A percentile compares a stretch with the other conserved stretches of the same genome.
phyloP scores from a whole-genome alignment of 2,329 filamentous ascomycete species.

The Ophioceras dolichostomum region DNA sequence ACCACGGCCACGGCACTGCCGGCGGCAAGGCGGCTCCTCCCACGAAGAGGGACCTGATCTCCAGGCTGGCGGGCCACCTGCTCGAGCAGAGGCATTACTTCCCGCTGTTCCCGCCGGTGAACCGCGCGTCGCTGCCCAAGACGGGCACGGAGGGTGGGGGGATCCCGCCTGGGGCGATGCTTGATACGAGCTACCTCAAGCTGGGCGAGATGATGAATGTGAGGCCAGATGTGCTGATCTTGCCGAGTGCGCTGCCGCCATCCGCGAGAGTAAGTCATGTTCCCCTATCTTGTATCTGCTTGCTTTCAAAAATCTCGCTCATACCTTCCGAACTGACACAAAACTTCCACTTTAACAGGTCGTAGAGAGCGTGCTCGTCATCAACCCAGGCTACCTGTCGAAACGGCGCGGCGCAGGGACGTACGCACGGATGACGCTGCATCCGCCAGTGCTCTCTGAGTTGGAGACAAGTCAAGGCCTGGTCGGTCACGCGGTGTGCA shows the following conservation, averaged over 20 bases:
- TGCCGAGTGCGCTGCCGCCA: constrained; percentile 71
- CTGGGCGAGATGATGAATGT: constrained; percentile 84
- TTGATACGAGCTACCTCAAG: constrained; percentile 78
- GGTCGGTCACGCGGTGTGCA: constrained; percentile 65
- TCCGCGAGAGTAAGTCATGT: constrained; percentile 80
- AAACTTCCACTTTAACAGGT: constrained; percentile 61
- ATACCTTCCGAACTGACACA: too few species aligned
- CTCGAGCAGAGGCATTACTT: constrained; percentile 88
- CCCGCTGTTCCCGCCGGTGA: constrained; percentile 73
- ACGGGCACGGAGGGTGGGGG: constrained; percentile 48
- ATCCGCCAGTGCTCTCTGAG: constrained; percentile 48
- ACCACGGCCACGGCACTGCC: constrained; percentile 18
- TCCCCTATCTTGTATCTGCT: too few species aligned
- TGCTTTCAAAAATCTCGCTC: too few species aligned
- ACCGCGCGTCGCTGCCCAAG: constrained; percentile 53
- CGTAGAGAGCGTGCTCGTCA: constrained; percentile 75
- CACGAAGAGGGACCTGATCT: constrained; percentile 47
- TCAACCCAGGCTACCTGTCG: constrained; percentile 82
- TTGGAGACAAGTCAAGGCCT: constrained; percentile 44
- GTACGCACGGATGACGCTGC: constrained; percentile 67
- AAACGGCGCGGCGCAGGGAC: constrained; percentile 79
- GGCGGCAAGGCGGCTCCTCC: constrained; percentile 32
- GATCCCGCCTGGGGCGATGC: constrained; percentile 57
- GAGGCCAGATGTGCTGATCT: constrained; percentile 70
- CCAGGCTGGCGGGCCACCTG: constrained; percentile 62